A percentile compares a stretch with the other conserved stretches of the same genome.
Conservation (phyloP, 1,284 basidiomycete species). For the Xerocomus nothofagi region DNA sequence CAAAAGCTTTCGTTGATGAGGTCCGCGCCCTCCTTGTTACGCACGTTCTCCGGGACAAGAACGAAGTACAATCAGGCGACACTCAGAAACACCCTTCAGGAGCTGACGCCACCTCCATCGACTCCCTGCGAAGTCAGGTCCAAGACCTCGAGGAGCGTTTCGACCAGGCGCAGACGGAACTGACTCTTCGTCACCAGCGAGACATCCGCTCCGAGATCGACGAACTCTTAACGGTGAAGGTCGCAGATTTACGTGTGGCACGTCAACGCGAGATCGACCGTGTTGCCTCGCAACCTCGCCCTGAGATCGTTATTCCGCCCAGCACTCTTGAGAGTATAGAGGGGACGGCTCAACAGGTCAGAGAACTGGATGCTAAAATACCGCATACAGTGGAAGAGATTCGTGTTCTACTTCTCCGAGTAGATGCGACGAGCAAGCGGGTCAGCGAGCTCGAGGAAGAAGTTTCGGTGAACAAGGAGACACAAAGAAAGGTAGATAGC, state of each 20-base stretch:
- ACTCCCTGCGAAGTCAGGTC: constrained; percentile 20
- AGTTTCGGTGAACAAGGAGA: constrained; percentile 17
- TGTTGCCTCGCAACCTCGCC: constrained; percentile 11
- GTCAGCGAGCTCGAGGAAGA: constrained; percentile 27
- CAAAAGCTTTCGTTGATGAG: constrained; percentile 29
- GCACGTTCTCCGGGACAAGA: constrained; percentile 20
- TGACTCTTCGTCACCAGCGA: constrained; percentile 27
- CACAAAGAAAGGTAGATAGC: constrained; percentile 21
- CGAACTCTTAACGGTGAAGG: constrained; percentile 19
- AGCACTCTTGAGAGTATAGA: constrained; percentile 21
- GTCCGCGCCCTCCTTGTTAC: constrained; percentile 26
- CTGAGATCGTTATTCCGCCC: constrained; percentile 26
- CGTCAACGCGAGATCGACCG: constrained; percentile 26
- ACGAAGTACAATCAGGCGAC: constrained; percentile 1
- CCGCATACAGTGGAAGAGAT: constrained; percentile 28
- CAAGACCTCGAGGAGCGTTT: constrained; percentile 30
- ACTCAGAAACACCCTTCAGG: background rate
- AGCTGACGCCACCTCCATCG: background rate
- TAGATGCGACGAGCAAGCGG: constrained; percentile 24
- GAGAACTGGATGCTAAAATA: constrained; percentile 25
- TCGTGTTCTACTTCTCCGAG: constrained; percentile 27
- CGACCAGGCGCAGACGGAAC: constrained; percentile 33
- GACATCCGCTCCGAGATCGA: constrained; percentile 26
- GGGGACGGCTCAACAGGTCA: constrained; percentile 11
- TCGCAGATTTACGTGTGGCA: constrained; percentile 23